phyloP scores from a whole-genome alignment of 129 eudicot species.

The Smallanthus sonchifolius region DNA sequence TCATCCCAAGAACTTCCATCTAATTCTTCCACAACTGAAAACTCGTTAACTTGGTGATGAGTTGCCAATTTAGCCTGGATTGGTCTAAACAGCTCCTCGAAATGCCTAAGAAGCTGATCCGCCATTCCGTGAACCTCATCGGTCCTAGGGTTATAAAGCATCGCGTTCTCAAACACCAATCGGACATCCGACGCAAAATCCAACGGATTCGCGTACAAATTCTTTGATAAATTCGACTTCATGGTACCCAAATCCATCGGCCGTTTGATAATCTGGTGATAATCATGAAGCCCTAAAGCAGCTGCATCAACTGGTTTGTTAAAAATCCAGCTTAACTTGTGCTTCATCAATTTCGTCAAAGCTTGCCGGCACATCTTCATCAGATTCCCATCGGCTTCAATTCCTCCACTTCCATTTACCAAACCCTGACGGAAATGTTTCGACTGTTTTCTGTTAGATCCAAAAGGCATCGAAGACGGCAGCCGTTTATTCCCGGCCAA shows the following conservation, averaged over 20 bases:
- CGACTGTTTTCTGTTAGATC: conserved; percentile 32
- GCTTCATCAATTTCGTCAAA: conserved; percentile 63
- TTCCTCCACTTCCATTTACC: conserved; percentile 7
- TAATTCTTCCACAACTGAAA: conserved; percentile 41
- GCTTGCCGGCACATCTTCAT: conserved; percentile 61
- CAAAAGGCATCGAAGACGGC: conserved; percentile 29
- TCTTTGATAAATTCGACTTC: conserved; percentile 49
- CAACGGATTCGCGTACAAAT: conserved; percentile 38
- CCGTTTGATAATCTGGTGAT: conserved; percentile 60
- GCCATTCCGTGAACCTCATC: conserved; percentile 77
- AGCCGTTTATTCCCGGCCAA: conserved; percentile 45
- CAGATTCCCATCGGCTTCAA: conserved; percentile 31
- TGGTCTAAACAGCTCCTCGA: conserved; percentile 74
- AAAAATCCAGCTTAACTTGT: conserved; percentile 52
- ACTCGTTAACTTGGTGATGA: conserved; percentile 7
- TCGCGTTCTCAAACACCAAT: conserved; percentile 76
- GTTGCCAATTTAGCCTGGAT: conserved; percentile 45
- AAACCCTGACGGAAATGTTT: conserved; percentile 14
- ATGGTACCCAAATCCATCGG: conserved; percentile 99
- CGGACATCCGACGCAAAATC: conserved; percentile 78
- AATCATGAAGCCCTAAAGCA: conserved; percentile 81
- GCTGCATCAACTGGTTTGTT: conserved; percentile 70
- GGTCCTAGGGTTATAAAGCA: conserved; percentile 76
- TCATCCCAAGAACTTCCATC: conserved; percentile 88
- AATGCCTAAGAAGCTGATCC: conserved; percentile 43